These are phyloP conservation scores for Vitis rupestris DNA, from an alignment of 164 flowering plant species.

Conservation along the genomic window DNA sequence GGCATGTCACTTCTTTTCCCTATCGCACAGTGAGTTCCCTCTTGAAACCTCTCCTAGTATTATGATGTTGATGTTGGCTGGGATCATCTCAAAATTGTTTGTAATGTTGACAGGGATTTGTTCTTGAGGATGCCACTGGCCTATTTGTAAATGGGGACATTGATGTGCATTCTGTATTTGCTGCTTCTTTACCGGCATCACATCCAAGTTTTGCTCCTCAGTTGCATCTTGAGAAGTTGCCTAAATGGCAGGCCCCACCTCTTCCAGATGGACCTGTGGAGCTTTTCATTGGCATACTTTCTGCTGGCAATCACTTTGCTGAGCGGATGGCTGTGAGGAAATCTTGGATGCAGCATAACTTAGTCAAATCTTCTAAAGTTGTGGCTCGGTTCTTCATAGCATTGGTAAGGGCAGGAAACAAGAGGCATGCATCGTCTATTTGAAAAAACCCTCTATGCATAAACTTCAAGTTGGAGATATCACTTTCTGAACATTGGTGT, in stretches of 20 bases:
- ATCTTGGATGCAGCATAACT: conserved; percentile 73
- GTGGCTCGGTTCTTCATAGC: conserved; percentile 72
- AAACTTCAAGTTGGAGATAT: background rate
- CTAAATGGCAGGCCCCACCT: conserved; percentile 30
- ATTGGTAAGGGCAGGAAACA: conserved; percentile 33
- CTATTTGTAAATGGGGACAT: conserved; percentile 74
- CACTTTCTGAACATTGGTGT: background rate
- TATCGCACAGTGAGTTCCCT: conserved; percentile 81
- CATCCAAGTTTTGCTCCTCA: conserved; percentile 92
- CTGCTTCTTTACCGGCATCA: conserved; percentile 82
- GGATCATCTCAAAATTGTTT: background rate
- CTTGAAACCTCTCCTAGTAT: background rate
- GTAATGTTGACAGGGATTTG: conserved; percentile 59
- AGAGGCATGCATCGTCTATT: background rate
- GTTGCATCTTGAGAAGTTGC: conserved; percentile 61
- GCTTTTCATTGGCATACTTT: conserved; percentile 43
- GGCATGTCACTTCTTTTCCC: conserved; percentile 86
- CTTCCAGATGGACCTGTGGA: conserved; percentile 29
- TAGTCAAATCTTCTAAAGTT: conserved; percentile 48
- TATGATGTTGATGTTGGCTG: too few species aligned
- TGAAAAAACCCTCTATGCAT: background rate
- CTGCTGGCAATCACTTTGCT: conserved; percentile 45
- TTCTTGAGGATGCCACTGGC: conserved; percentile 97
- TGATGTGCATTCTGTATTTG: conserved; percentile 72
- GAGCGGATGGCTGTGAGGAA: conserved; percentile 75